phyloP scores from a whole-genome alignment of 208 protist genomes.

The Acanthamoeba quina region DNA sequence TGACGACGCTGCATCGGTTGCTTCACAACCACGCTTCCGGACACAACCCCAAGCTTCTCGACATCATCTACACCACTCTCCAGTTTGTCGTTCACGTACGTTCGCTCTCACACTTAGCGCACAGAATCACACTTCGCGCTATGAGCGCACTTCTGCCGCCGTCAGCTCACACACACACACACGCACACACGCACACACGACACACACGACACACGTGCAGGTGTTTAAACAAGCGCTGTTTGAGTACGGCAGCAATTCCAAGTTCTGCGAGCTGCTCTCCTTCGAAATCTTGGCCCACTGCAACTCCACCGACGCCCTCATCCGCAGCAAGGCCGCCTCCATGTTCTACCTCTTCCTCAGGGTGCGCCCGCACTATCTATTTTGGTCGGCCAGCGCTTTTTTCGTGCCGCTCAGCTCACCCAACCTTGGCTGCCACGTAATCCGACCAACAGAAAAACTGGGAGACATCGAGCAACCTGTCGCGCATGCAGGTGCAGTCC shows the following conservation, averaged over 20 bases:
- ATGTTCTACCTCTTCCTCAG: conserved; percentile 37
- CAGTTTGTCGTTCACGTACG: not conserved
- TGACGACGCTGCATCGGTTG: not conserved
- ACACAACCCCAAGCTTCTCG: not conserved
- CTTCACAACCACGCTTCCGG: not conserved
- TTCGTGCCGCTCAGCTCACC: too few relatives aligned
- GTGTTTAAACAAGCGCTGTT: conserved; percentile 32
- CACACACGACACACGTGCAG: not conserved
- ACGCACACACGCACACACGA: not conserved
- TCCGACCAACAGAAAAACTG: conserved; percentile 13
- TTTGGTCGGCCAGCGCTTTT: not conserved
- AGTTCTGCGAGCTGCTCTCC: conserved; percentile 57
- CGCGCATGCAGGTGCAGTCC: conserved; percentile 18
- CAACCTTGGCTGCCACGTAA: too few relatives aligned
- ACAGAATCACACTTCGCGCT: too few relatives aligned
- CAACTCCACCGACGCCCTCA: conserved; percentile 12
- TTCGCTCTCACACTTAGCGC: not conserved
- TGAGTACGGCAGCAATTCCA: conserved; percentile 10
- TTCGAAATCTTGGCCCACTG: conserved; percentile 17
- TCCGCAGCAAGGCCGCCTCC: not conserved
- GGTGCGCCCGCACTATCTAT: not conserved
- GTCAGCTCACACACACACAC: too few relatives aligned
- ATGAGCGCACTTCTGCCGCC: too few relatives aligned
- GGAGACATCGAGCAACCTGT: not conserved
- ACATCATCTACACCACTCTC: not conserved